Evolutionary conservation across 768 basidiomycete species (phyloP).

Genomic region (Gloeophyllum trabeum): DNA sequence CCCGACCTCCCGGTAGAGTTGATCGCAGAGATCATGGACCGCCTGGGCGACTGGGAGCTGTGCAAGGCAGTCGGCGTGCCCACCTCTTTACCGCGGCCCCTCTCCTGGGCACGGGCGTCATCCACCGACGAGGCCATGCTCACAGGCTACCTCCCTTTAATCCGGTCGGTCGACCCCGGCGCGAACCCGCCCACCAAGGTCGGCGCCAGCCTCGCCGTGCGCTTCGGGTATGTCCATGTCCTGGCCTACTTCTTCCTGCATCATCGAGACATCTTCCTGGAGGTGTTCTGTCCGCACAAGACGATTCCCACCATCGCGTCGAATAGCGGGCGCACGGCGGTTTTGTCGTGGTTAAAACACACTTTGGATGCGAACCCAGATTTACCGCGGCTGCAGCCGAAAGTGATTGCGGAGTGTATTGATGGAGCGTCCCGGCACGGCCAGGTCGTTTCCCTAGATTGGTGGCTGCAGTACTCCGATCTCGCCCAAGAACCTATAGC

Average conservation of each 20-base stretch:
- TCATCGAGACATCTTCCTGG: conserved; percentile 52
- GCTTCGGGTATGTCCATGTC: conserved; percentile 69
- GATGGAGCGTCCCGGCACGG: conserved; percentile 75
- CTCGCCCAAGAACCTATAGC: conserved; percentile 11
- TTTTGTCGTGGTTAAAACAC: conserved; percentile 79
- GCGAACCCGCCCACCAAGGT: conserved; percentile 53
- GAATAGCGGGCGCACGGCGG: conserved; percentile 54
- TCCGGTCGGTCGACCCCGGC: conserved; percentile 48
- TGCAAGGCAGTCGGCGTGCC: conserved; percentile 66
- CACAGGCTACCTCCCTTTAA: conserved; percentile 42
- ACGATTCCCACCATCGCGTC: conserved; percentile 73
- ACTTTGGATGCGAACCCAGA: conserved; percentile 50
- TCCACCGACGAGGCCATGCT: conserved; percentile 65
- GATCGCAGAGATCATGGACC: conserved; percentile 65
- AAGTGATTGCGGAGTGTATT: conserved; percentile 55
- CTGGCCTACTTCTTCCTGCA: conserved; percentile 62
- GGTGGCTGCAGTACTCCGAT: conserved; percentile 61
- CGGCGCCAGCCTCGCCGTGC: conserved; percentile 54
- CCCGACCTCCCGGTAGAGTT: conserved; percentile 71
- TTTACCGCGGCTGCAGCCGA: conserved; percentile 40
- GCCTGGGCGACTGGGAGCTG: conserved; percentile 79
- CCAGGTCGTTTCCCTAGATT: conserved; percentile 62
- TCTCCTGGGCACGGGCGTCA: conserved; percentile 64
- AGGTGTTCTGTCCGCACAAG: conserved; percentile 45
- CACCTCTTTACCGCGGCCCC: conserved; percentile 52